Evolutionary conservation across 306 rosid species (phyloP), one percentile per base, ranked within the genome.

Genomic region (Geum urbanum): DNA sequence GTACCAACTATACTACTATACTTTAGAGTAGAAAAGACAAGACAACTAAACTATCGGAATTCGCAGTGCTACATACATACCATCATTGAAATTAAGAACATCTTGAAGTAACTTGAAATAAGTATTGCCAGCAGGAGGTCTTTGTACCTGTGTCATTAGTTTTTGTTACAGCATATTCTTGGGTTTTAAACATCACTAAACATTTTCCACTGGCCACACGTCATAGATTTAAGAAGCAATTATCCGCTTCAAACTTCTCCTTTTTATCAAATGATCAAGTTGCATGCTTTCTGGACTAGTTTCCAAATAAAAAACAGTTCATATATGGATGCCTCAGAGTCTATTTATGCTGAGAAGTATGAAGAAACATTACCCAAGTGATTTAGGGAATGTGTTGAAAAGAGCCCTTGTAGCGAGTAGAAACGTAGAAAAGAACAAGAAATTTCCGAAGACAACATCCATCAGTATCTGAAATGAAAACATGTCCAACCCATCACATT

Each of bases 91-190:
- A 86, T 48, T 70, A 94, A 92, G 81, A 85, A 87, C 73, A 91
- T 83, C 89, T 91, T 94, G 86, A 89, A 87, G 87, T 91, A 91
- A 69, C 96, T 77, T 58, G 97, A 94, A 72, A 94, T 77, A 78
- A 87, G 72, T 74, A 94, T 84, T 40, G 90, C 88, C 37, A 88
- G 80, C 77, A 91, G 60, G 55, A 88, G 68, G 69, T 87, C 89
- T 59, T 47, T 80, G 80, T 71, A 77, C 79, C 96, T 92, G 89
- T 70, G 63, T 24, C 71, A 67, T 55, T 3, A n/a, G 43, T 19
- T 16, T 55, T 69, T 39, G 19, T 20, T n/a, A 52, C 62, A 53
- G 27, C 15, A 43, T 54, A 43, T 20, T 15, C 14, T 5, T 40
- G 41, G 46, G 52, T 20, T 20, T 18, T 6, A 39, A 14, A 13